Conservation (phyloP, 2,329 filamentous ascomycete species). For the Dactylellina sp. region DNA sequence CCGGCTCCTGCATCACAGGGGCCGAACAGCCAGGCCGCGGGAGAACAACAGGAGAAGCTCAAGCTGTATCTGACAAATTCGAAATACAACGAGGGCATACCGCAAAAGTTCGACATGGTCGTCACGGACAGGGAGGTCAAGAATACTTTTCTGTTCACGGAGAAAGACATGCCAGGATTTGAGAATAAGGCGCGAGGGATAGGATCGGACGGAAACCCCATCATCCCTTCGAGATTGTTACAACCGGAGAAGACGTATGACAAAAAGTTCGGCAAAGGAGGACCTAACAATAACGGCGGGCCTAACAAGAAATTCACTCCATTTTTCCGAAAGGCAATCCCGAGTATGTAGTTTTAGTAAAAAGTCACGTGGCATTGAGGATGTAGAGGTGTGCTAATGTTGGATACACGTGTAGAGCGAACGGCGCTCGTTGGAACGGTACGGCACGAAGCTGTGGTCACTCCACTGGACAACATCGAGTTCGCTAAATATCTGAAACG, state of each 20-base stretch:
- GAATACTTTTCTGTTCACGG: conserved; percentile 92
- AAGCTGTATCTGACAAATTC: conserved; percentile 59
- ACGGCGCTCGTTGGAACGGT: conserved; percentile 80
- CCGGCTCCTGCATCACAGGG: conserved; percentile 3
- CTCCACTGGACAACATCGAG: conserved; percentile 64
- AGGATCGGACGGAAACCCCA: conserved; percentile 62
- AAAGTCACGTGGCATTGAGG: neutral
- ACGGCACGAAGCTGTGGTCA: conserved; percentile 71
- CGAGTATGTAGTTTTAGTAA: conserved; percentile 70
- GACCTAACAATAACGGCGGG: conserved; percentile 9
- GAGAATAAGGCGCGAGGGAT: conserved; percentile 63
- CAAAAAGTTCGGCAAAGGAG: conserved; percentile 37
- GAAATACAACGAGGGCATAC: conserved; percentile 77
- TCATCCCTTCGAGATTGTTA: conserved; percentile 60
- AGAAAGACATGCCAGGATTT: conserved; percentile 88
- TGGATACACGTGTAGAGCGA: conserved; percentile 73
- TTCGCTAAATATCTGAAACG: conserved; percentile 64
- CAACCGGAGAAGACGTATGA: conserved; percentile 59
- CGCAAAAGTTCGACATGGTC: conserved; percentile 87
- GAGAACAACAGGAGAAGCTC: conserved; percentile 50
- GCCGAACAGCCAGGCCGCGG: conserved; percentile 27
- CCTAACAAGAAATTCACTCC: conserved; percentile 69
- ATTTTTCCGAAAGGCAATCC: conserved; percentile 78
- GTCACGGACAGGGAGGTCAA: conserved; percentile 75
- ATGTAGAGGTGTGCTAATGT: neutral